Conservation (phyloP, 2,329 filamentous ascomycete species). For the Trichoderma breve region DNA sequence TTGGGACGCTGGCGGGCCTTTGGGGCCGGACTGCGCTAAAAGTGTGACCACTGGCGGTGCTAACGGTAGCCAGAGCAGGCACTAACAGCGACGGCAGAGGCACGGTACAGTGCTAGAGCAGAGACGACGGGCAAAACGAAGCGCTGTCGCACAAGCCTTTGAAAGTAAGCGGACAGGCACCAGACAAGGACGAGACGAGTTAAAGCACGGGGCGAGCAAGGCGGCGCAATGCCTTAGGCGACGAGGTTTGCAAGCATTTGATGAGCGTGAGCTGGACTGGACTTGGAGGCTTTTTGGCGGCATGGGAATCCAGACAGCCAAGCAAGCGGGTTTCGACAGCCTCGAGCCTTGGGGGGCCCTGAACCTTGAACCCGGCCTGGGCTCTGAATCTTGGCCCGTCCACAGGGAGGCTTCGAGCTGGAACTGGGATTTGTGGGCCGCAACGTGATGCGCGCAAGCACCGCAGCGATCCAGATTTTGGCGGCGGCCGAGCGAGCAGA, state of each 20-base stretch:
- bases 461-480: background rate
- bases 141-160: background rate
- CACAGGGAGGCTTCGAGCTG: background rate
- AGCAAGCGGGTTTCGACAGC: background rate
- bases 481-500: background rate
- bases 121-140: background rate
- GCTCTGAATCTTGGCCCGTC: background rate
- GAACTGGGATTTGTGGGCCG: conserved; percentile 8
- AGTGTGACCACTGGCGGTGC: conserved; percentile 19
- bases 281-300: background rate
- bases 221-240: conserved; percentile 5
- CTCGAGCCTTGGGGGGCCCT: background rate
- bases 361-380: background rate
- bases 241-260: background rate
- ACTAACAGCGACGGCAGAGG: conserved; percentile 7
- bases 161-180: background rate
- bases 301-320: background rate
- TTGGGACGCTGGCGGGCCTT: conserved; percentile 8
- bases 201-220: background rate
- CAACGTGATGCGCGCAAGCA: conserved; percentile 1
- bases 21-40: conserved; percentile 14
- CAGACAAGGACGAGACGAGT: background rate
- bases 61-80: conserved; percentile 5
- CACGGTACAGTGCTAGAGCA: background rate
- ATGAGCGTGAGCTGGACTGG: background rate